Base-by-base conservation (phyloP, 768 basidiomycete species). In the Hericium alpestre region DNA sequence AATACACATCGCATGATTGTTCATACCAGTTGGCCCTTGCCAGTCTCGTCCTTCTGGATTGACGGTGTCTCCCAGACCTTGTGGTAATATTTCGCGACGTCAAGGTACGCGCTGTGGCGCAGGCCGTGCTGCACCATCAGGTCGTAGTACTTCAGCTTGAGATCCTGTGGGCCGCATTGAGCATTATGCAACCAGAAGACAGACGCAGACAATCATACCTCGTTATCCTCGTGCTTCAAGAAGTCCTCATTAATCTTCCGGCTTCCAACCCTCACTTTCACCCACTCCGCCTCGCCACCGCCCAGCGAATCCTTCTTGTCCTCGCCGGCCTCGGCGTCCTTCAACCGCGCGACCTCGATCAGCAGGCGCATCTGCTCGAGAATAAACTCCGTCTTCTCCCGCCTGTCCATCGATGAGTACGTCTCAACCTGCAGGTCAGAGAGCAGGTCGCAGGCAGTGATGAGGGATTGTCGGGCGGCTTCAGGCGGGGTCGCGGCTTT, bases 381-480 rank as follows among this genome's bases (percentile, higher is more conserved):
- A 63, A 99, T 90, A 66, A 99, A 97, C 69, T 98, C 93, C 4
- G 93, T 96, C 78, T 99, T 99, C 71, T 99, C 96, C 66, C 89
- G 75, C 58, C 93, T 84, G 61, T 97, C 92, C 96, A 99, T 98
- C 6, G 91, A 93, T 13, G 94, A 97, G 69, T 97, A 99, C 1
- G 96, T 98, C 72, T 99, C 96, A 40, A 99, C 94, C 74, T 97
- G 94, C 2, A 99, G 82, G 58, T 99, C 96, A 22, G 87, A 87
- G 59, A 98, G 78, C 27, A 98, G 74, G 61, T 98, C 96, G 0
- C 91, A 93, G 6, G 96, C 93, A 0, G 84, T 87, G 64, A 88
- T 83, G 40, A 92, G 73, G 43, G 85, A 81, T 63, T 90, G 87
- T 62, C 67, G 60, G 8, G 66, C 55, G 2, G 66, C 20, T 52